Evolutionary conservation across 345 rosid genomes (phyloP).

Genomic region (Brassica carinata): DNA sequence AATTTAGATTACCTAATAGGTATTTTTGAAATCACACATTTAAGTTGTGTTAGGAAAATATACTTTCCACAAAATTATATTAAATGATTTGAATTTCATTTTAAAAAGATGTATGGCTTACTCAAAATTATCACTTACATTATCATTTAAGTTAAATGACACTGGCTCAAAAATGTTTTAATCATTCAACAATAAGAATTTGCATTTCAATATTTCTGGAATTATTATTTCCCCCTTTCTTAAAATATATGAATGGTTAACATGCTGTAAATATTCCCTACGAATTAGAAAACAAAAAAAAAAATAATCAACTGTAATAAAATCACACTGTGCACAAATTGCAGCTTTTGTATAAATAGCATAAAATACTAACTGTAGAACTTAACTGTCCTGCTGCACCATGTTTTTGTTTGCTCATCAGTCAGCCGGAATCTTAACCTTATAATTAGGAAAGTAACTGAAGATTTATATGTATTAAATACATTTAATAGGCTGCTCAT

Average conservation of each 20-base stretch:
- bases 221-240: too few relatives aligned
- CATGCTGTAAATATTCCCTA: background rate
- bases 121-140: background rate
- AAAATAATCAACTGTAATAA: background rate
- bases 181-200: background rate
- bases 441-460: background rate
- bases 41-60: background rate
- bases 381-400: background rate
- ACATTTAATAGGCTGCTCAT: background rate
- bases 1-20: too few relatives aligned
- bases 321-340: background rate
- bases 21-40: background rate
- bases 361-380: background rate
- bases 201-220: background rate
- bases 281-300: background rate
- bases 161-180: background rate
- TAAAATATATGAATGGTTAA: background rate
- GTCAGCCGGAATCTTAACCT: background rate
- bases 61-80: background rate
- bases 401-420: constrained; percentile 6
- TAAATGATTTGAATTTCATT: background rate
- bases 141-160: background rate
- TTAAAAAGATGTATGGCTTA: background rate
- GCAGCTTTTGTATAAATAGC: background rate
- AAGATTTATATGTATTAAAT: background rate